These are phyloP conservation scores for Penicillium sp. DNA, from an alignment of 2,329 filamentous ascomycete species.

Conservation along the genomic window DNA sequence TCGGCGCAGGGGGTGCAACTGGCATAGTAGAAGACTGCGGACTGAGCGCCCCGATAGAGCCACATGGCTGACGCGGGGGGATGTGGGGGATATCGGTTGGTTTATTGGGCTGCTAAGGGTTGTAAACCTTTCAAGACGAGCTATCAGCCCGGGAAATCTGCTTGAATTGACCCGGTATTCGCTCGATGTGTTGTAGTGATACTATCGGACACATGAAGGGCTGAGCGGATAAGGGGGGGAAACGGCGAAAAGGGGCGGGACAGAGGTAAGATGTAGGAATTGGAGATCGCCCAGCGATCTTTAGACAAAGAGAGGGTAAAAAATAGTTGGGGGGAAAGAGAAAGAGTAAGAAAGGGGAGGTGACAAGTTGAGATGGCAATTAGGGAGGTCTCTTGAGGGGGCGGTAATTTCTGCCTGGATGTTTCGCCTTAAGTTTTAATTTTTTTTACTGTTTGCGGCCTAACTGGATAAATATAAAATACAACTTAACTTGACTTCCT, in stretches of 20 bases:
- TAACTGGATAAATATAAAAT: neutral
- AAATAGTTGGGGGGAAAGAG: constrained; percentile 7
- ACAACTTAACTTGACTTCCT: neutral
- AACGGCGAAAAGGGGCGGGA: constrained; percentile 3
- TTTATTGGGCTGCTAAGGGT: neutral
- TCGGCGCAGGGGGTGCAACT: constrained; percentile 63
- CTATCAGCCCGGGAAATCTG: constrained; percentile 24
- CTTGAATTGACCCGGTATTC: constrained; percentile 24
- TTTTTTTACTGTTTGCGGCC: constrained; percentile 4
- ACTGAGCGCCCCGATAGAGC: constrained; percentile 50
- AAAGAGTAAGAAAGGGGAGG: neutral
- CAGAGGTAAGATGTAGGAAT: constrained; percentile 9
- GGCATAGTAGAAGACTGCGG: constrained; percentile 51
- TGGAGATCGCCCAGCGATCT: constrained; percentile 32
- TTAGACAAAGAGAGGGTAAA: constrained; percentile 1
- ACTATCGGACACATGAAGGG: constrained; percentile 38
- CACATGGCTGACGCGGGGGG: constrained; percentile 38
- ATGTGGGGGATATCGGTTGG: neutral
- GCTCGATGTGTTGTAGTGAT: constrained; percentile 21
- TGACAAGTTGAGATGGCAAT: constrained; percentile 1
- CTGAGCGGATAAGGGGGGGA: constrained; percentile 19
- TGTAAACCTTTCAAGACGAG: constrained; percentile 19
- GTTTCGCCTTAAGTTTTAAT: constrained; percentile 2
- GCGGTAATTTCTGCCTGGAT: constrained; percentile 6
- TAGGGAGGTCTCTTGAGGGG: constrained; percentile 5